Evolutionary conservation across 805 yeast genomes (phyloP).

Genomic region (Metschnikowia rubicola): DNA sequence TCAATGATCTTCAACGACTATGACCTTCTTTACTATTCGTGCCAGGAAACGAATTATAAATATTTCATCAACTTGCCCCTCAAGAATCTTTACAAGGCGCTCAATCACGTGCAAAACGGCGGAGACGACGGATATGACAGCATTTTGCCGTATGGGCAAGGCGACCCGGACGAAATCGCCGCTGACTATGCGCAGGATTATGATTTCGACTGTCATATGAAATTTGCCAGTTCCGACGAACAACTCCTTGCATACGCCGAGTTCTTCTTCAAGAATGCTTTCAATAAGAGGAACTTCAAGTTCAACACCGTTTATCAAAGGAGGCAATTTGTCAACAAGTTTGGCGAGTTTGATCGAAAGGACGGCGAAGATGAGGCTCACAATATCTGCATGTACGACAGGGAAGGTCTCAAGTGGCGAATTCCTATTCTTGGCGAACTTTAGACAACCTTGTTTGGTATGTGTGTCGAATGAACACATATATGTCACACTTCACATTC

Average conservation of each 20-base stretch:
- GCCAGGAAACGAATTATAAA: conserved; percentile 40
- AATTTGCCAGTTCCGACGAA: conserved; percentile 8
- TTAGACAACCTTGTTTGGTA: conserved; percentile 3
- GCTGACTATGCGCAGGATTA: conserved; percentile 20
- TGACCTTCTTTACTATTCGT: conserved; percentile 40
- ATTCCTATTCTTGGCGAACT: conserved; percentile 39
- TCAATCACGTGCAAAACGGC: conserved; percentile 36
- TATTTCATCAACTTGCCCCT: conserved; percentile 43
- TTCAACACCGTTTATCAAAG: conserved; percentile 41
- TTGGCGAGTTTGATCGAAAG: conserved; percentile 35
- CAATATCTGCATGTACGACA: conserved; percentile 31
- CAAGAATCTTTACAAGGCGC: conserved; percentile 45
- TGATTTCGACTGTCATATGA: conserved; percentile 4
- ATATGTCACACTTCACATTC: no score
- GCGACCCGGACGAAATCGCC: conserved; percentile 14
- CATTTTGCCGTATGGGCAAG: conserved; percentile 15
- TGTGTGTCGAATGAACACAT: no score
- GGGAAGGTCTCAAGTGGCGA: conserved; percentile 40
- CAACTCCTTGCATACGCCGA: conserved; percentile 30
- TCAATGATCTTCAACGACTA: conserved; percentile 39
- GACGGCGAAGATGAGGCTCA: conserved; percentile 3
- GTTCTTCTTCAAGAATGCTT: conserved; percentile 31
- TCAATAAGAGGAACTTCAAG: conserved; percentile 32
- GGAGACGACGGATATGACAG: conserved; percentile 16
- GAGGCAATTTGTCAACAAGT: conserved; percentile 40